Conservation (phyloP, 169 alveolate species). For the Plasmodium vinckei region DNA sequence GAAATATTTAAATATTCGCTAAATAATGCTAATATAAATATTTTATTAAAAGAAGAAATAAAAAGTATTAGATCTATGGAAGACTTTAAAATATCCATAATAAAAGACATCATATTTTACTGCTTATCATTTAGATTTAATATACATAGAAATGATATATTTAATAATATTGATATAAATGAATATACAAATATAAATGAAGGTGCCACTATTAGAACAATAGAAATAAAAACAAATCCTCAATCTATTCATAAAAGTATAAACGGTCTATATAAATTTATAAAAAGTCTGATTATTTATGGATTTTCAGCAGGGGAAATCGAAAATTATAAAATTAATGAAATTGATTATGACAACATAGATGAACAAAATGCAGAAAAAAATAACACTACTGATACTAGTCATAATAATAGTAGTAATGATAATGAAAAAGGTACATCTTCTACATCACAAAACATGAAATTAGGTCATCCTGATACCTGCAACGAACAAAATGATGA, state of each 20-base stretch:
- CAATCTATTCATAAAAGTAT: constrained; percentile 38
- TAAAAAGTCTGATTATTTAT: constrained; percentile 35
- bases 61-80: constrained; percentile 43
- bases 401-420: not conserved
- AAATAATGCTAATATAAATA: constrained; percentile 74
- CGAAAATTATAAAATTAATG: constrained; percentile 46
- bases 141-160: constrained; percentile 72
- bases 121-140: constrained; percentile 78
- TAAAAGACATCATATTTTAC: constrained; percentile 80
- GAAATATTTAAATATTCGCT: constrained; percentile 59
- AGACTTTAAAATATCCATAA: constrained; percentile 76
- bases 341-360: constrained; percentile 29
- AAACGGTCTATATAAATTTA: constrained; percentile 33
- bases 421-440: not conserved
- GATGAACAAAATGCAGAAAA: constrained; percentile 12
- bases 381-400: not conserved
- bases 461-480: constrained; percentile 19
- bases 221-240: constrained; percentile 58
- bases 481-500: constrained; percentile 31
- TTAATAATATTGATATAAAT: constrained; percentile 75
- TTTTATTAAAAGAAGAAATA: constrained; percentile 74
- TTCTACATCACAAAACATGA: constrained; percentile 35
- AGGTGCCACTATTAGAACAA: constrained; percentile 63
- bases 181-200: constrained; percentile 81
- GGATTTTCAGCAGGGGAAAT: constrained; percentile 62